Base-by-base conservation (phyloP, 2,329 filamentous ascomycete genomes). In the Cercospora janseana region DNA sequence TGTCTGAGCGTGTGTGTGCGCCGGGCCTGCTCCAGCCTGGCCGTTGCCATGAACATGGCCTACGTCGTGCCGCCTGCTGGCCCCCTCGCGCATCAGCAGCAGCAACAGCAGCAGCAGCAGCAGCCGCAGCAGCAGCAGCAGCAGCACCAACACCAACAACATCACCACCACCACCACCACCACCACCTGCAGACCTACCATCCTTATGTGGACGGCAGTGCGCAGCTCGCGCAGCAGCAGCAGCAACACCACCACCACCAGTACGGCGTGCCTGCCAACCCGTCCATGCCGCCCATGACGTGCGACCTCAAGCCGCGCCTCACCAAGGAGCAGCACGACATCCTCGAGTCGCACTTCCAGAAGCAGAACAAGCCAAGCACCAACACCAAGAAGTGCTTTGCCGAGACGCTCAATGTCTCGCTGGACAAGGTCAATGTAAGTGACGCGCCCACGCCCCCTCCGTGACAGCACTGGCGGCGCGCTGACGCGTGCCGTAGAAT, bases 391-490 rank as follows among this genome's bases (percentile, higher is more conserved):
- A 77, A 76, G 65, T 68, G 69, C 34, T 76, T 76, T 52, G 75
- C 75, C 32, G 70, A 75, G 52, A 61, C 63, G 15, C 66, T 78
- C 21, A 69, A 69, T 40, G 74, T 77, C 21, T 73, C 75, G 27
- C 63, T 78, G 49, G 75, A 78, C 63, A 78, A 78, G 67, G 74
- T 78, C 63, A 78, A 78, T 56, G 75, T 76, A 62, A 65, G 74
- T 72, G 15, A 9, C 23, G 34, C 41, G 38, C 26, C 27, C 32
- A 27, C 26, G 10, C 15, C 21, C 37, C 8, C 2, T 16, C 24
- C n/a, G 20, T 38, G 38, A 32, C 12, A 61, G 45, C 43, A 26
- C 12, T 29, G 12, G 24, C 20, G 2, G 16, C 24, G 32, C 20
- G 55, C 70, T 74, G 66, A 73, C 59, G 34, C 20, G 27, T 13